Percentiles rank a stretch among this genome's conserved stretches.
Evolutionary conservation across 495 filamentous ascomycete genomes (phyloP).

Genomic region (Parachaetomium inaequale): DNA sequence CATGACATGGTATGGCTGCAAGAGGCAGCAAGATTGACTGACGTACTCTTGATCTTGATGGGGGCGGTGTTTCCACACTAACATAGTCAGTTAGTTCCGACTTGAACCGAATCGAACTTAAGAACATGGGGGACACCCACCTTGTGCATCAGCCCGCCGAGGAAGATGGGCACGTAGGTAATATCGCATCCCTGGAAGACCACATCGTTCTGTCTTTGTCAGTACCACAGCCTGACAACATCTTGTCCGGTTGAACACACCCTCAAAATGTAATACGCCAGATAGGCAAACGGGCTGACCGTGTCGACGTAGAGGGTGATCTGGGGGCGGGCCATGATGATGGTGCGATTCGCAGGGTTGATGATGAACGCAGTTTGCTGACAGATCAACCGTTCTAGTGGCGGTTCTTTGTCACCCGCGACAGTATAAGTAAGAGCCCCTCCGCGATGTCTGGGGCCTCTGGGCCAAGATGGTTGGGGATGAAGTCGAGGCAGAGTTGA

Average conservation of each 20-base stretch:
- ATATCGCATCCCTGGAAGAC: conserved; percentile 58
- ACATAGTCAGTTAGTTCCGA: not conserved
- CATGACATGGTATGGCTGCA: too few relatives aligned
- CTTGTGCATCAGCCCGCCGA: conserved; percentile 65
- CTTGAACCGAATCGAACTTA: not conserved
- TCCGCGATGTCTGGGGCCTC: not conserved
- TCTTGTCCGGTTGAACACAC: conserved; percentile 39
- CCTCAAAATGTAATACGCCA: conserved; percentile 60
- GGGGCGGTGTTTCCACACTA: conserved; percentile 60
- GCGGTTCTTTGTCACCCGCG: too few relatives aligned
- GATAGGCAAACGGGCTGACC: conserved; percentile 67
- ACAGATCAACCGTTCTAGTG: not conserved
- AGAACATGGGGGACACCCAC: conserved; percentile 16
- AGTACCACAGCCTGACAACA: not conserved
- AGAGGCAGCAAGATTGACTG: not conserved
- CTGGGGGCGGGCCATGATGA: conserved; percentile 50
- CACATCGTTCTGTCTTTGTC: conserved; percentile 51
- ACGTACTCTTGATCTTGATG: conserved; percentile 63
- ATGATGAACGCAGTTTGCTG: not conserved
- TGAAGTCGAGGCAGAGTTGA: not conserved
- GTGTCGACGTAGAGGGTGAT: conserved; percentile 66
- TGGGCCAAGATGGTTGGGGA: not conserved
- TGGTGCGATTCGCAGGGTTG: not conserved
- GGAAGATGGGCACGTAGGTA: conserved; percentile 63
- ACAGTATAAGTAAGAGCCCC: not conserved